These are phyloP conservation scores for Sclerotinia nivalis DNA, from an alignment of 2,329 filamentous ascomycete genomes.

Conservation along the genomic window DNA sequence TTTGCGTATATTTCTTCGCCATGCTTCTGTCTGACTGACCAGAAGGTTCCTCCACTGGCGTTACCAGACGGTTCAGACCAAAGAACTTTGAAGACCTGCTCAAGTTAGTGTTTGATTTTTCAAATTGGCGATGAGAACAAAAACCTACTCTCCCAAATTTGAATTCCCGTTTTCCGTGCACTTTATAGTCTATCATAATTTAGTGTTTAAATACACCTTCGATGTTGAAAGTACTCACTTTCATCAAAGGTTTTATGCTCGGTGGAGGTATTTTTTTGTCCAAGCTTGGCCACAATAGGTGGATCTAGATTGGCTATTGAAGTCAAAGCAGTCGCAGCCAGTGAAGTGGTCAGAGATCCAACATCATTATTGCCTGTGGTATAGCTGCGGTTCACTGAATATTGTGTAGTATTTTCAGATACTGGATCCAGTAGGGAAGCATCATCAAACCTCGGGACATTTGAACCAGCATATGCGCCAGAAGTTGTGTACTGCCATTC, in stretches of 20 bases:
- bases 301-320: not conserved
- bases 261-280: not conserved
- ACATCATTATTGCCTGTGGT: not conserved
- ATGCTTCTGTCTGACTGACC: not conserved
- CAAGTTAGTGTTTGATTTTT: not conserved
- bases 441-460: not conserved
- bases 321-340: not conserved
- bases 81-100: slow-evolving; percentile 14
- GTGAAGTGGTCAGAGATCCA: not conserved
- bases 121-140: too few relatives aligned
- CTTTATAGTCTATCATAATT: not conserved
- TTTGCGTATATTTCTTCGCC: not conserved
- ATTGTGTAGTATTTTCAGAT: not conserved
- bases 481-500: not conserved
- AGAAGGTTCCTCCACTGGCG: not conserved
- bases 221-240: not conserved
- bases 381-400: not conserved
- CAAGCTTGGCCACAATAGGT: not conserved
- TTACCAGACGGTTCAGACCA: slow-evolving; percentile 5
- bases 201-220: not conserved
- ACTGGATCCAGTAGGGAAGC: not conserved
- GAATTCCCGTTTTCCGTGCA: not conserved
- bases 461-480: not conserved
- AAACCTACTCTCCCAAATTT: not conserved
- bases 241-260: not conserved